A percentile compares a stretch with the other conserved stretches of the same genome.
phyloP scores from a whole-genome alignment of 768 basidiomycete genomes.

The Multifurca ochricompacta region DNA sequence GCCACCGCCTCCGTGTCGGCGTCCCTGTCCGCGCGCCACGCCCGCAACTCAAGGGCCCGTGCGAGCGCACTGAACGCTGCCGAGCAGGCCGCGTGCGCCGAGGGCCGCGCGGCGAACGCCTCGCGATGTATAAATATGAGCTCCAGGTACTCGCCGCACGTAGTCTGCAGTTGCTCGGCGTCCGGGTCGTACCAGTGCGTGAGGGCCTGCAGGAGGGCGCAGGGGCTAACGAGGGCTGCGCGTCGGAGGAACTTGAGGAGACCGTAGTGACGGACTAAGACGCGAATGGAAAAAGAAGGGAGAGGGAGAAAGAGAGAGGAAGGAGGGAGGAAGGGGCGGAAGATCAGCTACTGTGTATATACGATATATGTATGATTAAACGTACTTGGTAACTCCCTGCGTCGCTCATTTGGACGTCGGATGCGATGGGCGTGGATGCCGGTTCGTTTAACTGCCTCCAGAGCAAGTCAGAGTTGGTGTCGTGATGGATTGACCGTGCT shows the following conservation, averaged over 20 bases:
- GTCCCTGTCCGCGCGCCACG: conserved; percentile 65
- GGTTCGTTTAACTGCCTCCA: conserved; percentile 22
- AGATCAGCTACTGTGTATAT: no score
- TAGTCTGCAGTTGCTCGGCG: conserved; percentile 38
- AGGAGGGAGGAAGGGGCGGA: neutral
- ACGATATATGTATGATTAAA: no score
- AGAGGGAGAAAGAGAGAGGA: neutral
- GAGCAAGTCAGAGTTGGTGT: conserved; percentile 3
- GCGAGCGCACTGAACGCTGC: conserved; percentile 60
- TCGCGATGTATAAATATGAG: conserved; percentile 72
- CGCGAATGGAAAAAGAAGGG: neutral
- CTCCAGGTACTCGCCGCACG: conserved; percentile 71
- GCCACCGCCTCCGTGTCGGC: conserved; percentile 61
- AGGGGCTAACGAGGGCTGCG: conserved; percentile 14
- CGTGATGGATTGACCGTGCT: neutral
- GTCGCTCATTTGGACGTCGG: conserved; percentile 21
- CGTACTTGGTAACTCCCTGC: conserved; percentile 18
- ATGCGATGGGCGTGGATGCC: conserved; percentile 4
- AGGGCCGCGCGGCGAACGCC: conserved; percentile 53
- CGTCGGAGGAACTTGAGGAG: conserved; percentile 22
- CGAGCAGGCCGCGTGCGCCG: conserved; percentile 57
- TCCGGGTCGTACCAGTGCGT: conserved; percentile 23
- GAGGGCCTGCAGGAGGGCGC: conserved; percentile 28
- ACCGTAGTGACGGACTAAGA: conserved; percentile 18
- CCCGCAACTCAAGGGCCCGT: conserved; percentile 49